Evolutionary conservation across 768 basidiomycete species (phyloP).

Genomic region (Clitopilus hobsonii): DNA sequence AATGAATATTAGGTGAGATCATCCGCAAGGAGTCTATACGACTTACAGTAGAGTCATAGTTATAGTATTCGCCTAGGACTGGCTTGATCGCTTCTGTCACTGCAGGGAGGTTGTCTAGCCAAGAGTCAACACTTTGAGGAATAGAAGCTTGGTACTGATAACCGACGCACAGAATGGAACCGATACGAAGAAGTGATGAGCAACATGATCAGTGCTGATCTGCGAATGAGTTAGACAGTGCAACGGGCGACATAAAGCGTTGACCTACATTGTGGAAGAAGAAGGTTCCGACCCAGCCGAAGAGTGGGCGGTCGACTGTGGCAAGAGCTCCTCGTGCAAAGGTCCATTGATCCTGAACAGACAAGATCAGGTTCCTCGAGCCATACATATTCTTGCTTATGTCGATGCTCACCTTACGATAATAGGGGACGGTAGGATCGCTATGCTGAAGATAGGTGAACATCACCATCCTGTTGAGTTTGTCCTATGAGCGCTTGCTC

Average conservation of each 20-base stretch:
- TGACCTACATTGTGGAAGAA: slow-evolving; percentile 51
- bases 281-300: slow-evolving; percentile 55
- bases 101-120: slow-evolving; percentile 44
- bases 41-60: slow-evolving; percentile 52
- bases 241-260: too few species aligned
- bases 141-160: neutral
- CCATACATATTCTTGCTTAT: too few species aligned
- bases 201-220: slow-evolving; percentile 48
- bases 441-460: slow-evolving; percentile 62
- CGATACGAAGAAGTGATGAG: slow-evolving; percentile 57
- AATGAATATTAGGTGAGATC: neutral
- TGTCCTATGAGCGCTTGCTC: too few species aligned
- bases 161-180: slow-evolving; percentile 51
- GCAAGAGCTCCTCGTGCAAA: slow-evolving; percentile 56
- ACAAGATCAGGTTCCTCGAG: neutral
- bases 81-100: slow-evolving; percentile 42
- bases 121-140: neutral
- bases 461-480: slow-evolving; percentile 45
- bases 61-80: slow-evolving; percentile 51
- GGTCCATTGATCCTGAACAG: slow-evolving; percentile 45
- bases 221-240: slow-evolving; percentile 16
- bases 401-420: slow-evolving; percentile 45
- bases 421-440: slow-evolving; percentile 55
- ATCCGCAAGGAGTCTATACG: neutral
- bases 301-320: slow-evolving; percentile 55